phyloP scores from a whole-genome alignment of 2,329 filamentous ascomycete species.

The Alternaria sp. region DNA sequence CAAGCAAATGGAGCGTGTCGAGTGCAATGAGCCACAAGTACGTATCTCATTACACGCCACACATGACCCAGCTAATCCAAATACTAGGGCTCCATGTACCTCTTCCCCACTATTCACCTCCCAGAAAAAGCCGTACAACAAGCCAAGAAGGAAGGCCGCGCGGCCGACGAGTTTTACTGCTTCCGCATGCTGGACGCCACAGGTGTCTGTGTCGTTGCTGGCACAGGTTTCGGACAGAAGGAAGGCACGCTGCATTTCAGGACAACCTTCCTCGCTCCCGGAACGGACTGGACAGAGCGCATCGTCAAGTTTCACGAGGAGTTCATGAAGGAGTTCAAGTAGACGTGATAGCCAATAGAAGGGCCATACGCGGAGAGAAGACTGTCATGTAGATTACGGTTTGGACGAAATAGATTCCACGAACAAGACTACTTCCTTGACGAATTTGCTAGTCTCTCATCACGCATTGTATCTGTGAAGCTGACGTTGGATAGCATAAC shows the following conservation, averaged over 20 bases:
- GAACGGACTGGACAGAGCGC: slow-evolving; percentile 89
- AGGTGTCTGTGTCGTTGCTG: slow-evolving; percentile 92
- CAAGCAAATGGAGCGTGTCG: slow-evolving; percentile 92
- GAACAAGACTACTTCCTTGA: not conserved
- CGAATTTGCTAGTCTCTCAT: not conserved
- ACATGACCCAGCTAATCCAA: slow-evolving; percentile 5
- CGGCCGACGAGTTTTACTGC: slow-evolving; percentile 93
- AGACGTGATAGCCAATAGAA: not conserved
- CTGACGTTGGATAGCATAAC: not conserved
- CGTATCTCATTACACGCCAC: slow-evolving; percentile 29
- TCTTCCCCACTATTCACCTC: slow-evolving; percentile 92
- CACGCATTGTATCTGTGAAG: not conserved
- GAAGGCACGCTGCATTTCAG: slow-evolving; percentile 91
- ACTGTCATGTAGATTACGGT: not conserved
- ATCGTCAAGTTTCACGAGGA: slow-evolving; percentile 90
- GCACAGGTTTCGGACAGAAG: slow-evolving; percentile 92
- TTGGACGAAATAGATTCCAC: not conserved
- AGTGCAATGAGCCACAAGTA: slow-evolving; percentile 81
- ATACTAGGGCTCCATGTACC: slow-evolving; percentile 85
- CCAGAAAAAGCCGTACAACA: slow-evolving; percentile 78
- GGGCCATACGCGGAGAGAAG: not conserved
- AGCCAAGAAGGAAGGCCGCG: slow-evolving; percentile 74
- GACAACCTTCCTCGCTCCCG: slow-evolving; percentile 95
- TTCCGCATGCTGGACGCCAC: slow-evolving; percentile 90
- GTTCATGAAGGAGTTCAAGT: slow-evolving; percentile 83